Evolutionary conservation across 2,329 filamentous ascomycete species (phyloP), one percentile per base, ranked within the genome.

Genomic region (Cladosporium sp.): DNA sequence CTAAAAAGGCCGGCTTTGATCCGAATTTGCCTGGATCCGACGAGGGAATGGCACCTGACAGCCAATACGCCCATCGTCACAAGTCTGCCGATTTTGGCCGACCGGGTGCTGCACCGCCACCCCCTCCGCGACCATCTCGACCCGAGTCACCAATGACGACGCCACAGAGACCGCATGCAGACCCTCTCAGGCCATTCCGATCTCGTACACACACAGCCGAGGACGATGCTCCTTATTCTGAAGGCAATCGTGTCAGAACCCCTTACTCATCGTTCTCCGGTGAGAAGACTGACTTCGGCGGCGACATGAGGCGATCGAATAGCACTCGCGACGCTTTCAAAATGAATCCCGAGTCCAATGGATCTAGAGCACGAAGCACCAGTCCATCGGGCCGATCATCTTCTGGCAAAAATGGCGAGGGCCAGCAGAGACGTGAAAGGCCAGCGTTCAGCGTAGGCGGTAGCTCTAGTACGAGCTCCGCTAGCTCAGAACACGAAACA

Each of bases 11-110:
- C 53, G 86, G 85, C 5, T 89, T 88, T 71, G 84, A 86, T 64
- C 85, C 86, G 23, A 81, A 81, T n/a, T 81, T 80, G 7, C 80
- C 85, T 34, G 85, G 83, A n/a, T 84, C 81, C 39, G 86, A 88
- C 71, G 86, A 88, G 70, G 81, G 84, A 39, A 84, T 84, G 73
- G 85, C 85, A 25, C 69, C 68, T 28, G 64, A 67, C 6, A 70
- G 66, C 39, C 69, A 70, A 32, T 75, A 76, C 53, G 65, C 69
- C 14, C 70, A 73, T 26, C 66, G 71, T 10, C 69, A 75, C 63
- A 69, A 69, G 26, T 75, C 74, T 2, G 73, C 69, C 39, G 74
- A 76, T 53, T 70, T 72, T 58, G 71, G 70, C 13, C 59, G 65
- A 16, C 61, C 64, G 13, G 54, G 51, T n/a, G 62, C 66, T 36